These are phyloP conservation scores for Tardiomyces depauwii DNA, from an alignment of 1,139 yeast genomes.

Conservation along the genomic window DNA sequence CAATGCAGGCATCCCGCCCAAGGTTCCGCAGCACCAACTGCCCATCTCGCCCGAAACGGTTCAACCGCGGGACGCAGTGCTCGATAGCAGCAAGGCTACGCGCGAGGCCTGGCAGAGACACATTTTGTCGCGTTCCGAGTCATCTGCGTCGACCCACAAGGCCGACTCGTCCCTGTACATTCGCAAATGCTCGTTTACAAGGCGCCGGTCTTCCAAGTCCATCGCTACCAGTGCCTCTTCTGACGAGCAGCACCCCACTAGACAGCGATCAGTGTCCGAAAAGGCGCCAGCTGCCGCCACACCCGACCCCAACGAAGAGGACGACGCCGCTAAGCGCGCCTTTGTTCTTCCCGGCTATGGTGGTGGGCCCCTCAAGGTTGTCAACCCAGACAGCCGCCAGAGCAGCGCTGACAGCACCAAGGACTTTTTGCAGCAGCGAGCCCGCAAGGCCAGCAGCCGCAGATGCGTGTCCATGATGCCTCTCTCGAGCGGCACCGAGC, in stretches of 20 bases:
- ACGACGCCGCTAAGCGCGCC: background rate
- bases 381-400: background rate
- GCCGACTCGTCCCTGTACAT: background rate
- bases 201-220: background rate
- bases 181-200: background rate
- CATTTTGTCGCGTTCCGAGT: background rate
- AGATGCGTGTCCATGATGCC: background rate
- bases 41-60: background rate
- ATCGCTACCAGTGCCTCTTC: background rate
- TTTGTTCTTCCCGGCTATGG: background rate
- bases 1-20: constrained; percentile 20
- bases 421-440: background rate
- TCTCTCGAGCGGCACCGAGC: background rate
- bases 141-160: background rate
- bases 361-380: background rate
- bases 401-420: background rate
- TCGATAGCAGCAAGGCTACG: background rate
- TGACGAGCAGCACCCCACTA: background rate
- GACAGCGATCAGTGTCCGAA: background rate
- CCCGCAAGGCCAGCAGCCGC: background rate
- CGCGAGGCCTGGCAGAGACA: background rate
- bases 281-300: too few relatives aligned
- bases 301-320: background rate
- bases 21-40: constrained; percentile 15
- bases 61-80: background rate